These are phyloP conservation scores for Tremella mesenterica DNA, from an alignment of 768 basidiomycete species.

Conservation along the genomic window DNA sequence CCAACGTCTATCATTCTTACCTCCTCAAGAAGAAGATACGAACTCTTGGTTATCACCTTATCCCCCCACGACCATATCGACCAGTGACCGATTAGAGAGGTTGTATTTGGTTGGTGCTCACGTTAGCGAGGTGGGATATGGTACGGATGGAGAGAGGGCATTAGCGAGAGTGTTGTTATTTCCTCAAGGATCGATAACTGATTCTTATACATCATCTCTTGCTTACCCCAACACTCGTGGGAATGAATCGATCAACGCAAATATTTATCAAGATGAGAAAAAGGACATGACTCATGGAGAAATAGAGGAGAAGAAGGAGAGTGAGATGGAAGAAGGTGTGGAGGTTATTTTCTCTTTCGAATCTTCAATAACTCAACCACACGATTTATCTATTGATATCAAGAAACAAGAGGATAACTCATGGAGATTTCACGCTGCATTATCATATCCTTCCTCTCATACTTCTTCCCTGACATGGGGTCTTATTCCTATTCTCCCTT, in stretches of 20 bases:
- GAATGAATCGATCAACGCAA: no score
- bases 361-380: background rate
- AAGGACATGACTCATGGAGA: no score
- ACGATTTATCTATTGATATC: background rate
- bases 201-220: no score
- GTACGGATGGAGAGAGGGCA: constrained; percentile 6
- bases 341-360: background rate
- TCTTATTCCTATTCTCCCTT: background rate
- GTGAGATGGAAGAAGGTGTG: background rate
- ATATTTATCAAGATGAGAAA: no score
- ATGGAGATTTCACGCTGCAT: background rate
- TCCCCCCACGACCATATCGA: constrained; percentile 5
- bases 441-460: background rate
- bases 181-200: background rate
- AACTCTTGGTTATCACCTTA: constrained; percentile 26
- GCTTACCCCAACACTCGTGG: no score
- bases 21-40: constrained; percentile 22
- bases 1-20: constrained; percentile 32
- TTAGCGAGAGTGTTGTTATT: background rate
- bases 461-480: background rate
- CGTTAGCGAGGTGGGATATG: constrained; percentile 5
- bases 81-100: background rate
- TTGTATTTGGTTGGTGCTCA: background rate
- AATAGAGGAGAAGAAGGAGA: background rate
- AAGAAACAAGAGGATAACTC: background rate